Evolutionary conservation across 768 basidiomycete species (phyloP), one percentile per base, ranked within the genome.

Genomic region (Steccherinum ochraceum): DNA sequence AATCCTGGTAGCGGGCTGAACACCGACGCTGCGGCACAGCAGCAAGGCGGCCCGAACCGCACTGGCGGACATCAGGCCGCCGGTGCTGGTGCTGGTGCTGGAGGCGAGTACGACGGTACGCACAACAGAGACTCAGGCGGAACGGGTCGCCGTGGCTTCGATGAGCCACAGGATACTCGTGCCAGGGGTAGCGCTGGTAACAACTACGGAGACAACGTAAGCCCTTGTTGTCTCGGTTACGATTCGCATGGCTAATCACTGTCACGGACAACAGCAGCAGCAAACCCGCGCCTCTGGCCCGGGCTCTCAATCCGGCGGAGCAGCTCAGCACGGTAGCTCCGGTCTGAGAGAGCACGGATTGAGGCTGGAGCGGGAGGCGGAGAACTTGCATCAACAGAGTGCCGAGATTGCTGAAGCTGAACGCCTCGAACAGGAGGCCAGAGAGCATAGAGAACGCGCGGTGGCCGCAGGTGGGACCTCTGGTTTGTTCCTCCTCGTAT

Each of bases 391-490:
- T 2, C 46, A 40, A 4, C 54, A 56, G 40, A 56, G 55, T 45
- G 18, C 48, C 25, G 55, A 56, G 30, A 51, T 56, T 23, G 55
- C 55, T 20, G 51, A 52, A 24, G 55, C 55, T 3, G 55, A 56
- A 26, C 51, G 51, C 27, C 52, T 56, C 27, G 55, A 56, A 41
- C 35, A 49, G 48, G 18, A 56, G 49, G 55, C 55, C 24, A 51
- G 55, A 20, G 51, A 56, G 25, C 55, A 56, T 25, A 47, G 55
- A 40, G 48, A 49, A 21, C 55, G 51, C 25, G 55, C 55, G 1
- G 55, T 56, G 12, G 55, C 55, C 3, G 45, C 49, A 50, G 55
- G 55, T 56, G 24, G 13, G 52, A 19, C 19, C 7, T 21, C n/a
- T n/a, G n/a, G n/a, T n/a, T n/a, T n/a, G n/a, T n/a, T n/a, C n/a